A percentile compares a stretch with the other conserved stretches of the same genome.
Conservation (phyloP, 2,329 filamentous ascomycete species). For the Hypoxylon sp. region DNA sequence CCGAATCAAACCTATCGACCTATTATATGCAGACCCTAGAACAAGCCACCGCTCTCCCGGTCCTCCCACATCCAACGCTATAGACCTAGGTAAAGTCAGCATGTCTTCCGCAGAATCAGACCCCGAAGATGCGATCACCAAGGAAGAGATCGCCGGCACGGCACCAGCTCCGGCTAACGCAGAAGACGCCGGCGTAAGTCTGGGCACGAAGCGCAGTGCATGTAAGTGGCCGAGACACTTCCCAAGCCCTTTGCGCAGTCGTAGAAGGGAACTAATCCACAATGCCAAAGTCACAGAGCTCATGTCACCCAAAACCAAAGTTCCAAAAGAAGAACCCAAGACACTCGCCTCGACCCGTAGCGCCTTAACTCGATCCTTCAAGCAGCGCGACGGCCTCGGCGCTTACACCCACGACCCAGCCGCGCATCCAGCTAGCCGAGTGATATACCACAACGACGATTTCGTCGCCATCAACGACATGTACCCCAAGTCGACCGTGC, state of each 20-base stretch:
- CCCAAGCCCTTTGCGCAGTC: background rate
- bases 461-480: constrained; percentile 86
- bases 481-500: constrained; percentile 88
- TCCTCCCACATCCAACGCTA: background rate
- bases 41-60: background rate
- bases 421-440: constrained; percentile 68
- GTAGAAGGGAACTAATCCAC: constrained; percentile 7
- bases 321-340: constrained; percentile 44
- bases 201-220: constrained; percentile 56
- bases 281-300: constrained; percentile 62
- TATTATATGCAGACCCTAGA: constrained; percentile 17
- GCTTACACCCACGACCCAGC: constrained; percentile 76
- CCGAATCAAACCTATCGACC: constrained; percentile 23
- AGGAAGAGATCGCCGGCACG: constrained; percentile 58
- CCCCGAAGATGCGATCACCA: constrained; percentile 58
- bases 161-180: constrained; percentile 50
- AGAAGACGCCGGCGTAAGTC: constrained; percentile 38
- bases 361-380: constrained; percentile 52
- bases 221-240: constrained; percentile 54
- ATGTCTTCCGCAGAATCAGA: constrained; percentile 49
- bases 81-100: background rate
- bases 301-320: constrained; percentile 66
- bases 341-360: constrained; percentile 40
- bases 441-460: constrained; percentile 76
- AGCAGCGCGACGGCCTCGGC: constrained; percentile 72